Conservation (phyloP, 2,329 filamentous ascomycete species). For the Aspergillus tanneri region DNA sequence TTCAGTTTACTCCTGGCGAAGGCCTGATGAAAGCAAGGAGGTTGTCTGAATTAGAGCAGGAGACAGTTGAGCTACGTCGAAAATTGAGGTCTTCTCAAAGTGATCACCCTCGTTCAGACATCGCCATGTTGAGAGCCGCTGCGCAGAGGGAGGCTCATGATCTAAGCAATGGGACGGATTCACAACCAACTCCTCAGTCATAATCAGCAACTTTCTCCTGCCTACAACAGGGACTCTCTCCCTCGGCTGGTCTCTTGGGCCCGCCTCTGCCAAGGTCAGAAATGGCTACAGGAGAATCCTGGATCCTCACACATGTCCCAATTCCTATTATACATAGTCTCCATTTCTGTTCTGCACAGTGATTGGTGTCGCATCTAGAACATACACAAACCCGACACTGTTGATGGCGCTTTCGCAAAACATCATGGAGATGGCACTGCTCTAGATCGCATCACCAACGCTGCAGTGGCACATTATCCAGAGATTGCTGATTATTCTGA, state of each 20-base stretch:
- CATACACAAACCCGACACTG: slow-evolving; percentile 42
- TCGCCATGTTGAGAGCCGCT: slow-evolving; percentile 31
- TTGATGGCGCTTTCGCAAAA: slow-evolving; percentile 34
- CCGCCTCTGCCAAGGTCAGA: slow-evolving; percentile 14
- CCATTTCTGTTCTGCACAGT: slow-evolving; percentile 81
- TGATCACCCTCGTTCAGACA: slow-evolving; percentile 22
- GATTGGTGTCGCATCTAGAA: slow-evolving; percentile 38
- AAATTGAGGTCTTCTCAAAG: slow-evolving; percentile 32
- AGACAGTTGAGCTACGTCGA: slow-evolving; percentile 38
- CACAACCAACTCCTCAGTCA: slow-evolving; percentile 17
- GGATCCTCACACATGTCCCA: slow-evolving; percentile 58
- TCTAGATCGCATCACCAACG: slow-evolving; percentile 31
- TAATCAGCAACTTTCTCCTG: slow-evolving; percentile 23
- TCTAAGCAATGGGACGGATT: background rate
- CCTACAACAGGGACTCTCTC: slow-evolving; percentile 22
- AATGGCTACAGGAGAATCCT: slow-evolving; percentile 28
- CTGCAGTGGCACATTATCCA: slow-evolving; percentile 39
- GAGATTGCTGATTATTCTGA: slow-evolving; percentile 38
- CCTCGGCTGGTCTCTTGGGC: slow-evolving; percentile 17
- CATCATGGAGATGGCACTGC: slow-evolving; percentile 38
- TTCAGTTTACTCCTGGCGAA: no score
- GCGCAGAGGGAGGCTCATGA: slow-evolving; percentile 31
- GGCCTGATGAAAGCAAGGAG: slow-evolving; percentile 20
- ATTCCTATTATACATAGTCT: slow-evolving; percentile 74
- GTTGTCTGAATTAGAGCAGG: slow-evolving; percentile 39